A percentile compares a stretch with the other conserved stretches of the same genome.
These are phyloP conservation scores for Zea mays DNA, from an alignment of 176 grass and related monocot genomes.

Conservation along the genomic window Zm-B73-REFERENCE-NAM-5.0 NC_050097.1:216107001-216107500, in stretches of 20 bases:
- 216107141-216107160: neutral
- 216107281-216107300: constrained; percentile 24
- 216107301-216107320: constrained; percentile 53
- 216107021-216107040: too few relatives aligned
- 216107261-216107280: constrained; percentile 36
- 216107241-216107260: constrained; percentile 45
- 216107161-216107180: neutral
- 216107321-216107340: constrained; percentile 53
- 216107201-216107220: constrained; percentile 36
- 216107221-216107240: constrained; percentile 24
- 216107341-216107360: constrained; percentile 56
- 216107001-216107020: too few relatives aligned
- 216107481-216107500: constrained; percentile 76
- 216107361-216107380: constrained; percentile 13
- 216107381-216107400: constrained; percentile 33
- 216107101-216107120: neutral
- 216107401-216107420: constrained; percentile 22
- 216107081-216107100: too few relatives aligned
- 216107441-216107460: constrained; percentile 61
- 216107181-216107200: constrained; percentile 8
- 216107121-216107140: neutral
- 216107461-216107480: constrained; percentile 71
- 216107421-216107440: neutral
- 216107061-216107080: too few relatives aligned
- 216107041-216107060: too few relatives aligned